A percentile compares a stretch with the other conserved stretches of the same genome.
These are phyloP conservation scores for Ascocoryne sarcoides DNA, from an alignment of 2,329 filamentous ascomycete genomes.

Conservation along the genomic window DNA sequence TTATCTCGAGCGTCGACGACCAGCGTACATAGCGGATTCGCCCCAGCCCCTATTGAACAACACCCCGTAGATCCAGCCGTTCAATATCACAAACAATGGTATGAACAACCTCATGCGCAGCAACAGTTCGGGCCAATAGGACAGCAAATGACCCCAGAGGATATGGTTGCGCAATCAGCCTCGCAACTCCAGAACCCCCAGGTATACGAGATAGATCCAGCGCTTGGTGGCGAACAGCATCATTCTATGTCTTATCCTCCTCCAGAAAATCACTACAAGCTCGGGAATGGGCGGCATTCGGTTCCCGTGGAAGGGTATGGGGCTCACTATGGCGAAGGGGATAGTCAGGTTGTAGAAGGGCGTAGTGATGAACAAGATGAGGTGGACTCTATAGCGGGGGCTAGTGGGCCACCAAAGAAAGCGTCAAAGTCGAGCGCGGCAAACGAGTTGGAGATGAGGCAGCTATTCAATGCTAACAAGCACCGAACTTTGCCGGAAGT, in stretches of 20 bases:
- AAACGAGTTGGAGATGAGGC: slow-evolving; percentile 73
- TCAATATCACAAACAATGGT: slow-evolving; percentile 28
- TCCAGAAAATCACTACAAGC: slow-evolving; percentile 32
- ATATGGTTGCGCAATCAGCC: slow-evolving; percentile 50
- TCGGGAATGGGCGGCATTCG: slow-evolving; percentile 37
- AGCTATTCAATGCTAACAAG: slow-evolving; percentile 62
- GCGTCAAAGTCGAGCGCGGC: slow-evolving; percentile 62
- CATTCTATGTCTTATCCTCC: slow-evolving; percentile 36
- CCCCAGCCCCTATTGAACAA: slow-evolving; percentile 25
- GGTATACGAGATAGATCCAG: slow-evolving; percentile 41
- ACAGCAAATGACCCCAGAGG: slow-evolving; percentile 43
- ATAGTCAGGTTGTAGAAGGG: slow-evolving; percentile 51
- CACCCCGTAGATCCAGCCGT: slow-evolving; percentile 19
- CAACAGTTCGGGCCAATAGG: slow-evolving; percentile 23
- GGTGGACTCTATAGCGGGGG: slow-evolving; percentile 41
- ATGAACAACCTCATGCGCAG: slow-evolving; percentile 24
- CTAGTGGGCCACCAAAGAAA: slow-evolving; percentile 42
- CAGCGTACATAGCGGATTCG: slow-evolving; percentile 32
- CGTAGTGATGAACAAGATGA: slow-evolving; percentile 47
- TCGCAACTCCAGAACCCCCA: slow-evolving; percentile 45
- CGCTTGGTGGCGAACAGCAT: slow-evolving; percentile 39
- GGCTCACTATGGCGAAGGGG: slow-evolving; percentile 47
- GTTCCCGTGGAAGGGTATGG: slow-evolving; percentile 46
- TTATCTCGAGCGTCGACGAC: slow-evolving; percentile 39
- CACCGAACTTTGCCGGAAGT: slow-evolving; percentile 62